Conservation (phyloP, 164 flowering plant species). For the Liriodendron chinense region DNA sequence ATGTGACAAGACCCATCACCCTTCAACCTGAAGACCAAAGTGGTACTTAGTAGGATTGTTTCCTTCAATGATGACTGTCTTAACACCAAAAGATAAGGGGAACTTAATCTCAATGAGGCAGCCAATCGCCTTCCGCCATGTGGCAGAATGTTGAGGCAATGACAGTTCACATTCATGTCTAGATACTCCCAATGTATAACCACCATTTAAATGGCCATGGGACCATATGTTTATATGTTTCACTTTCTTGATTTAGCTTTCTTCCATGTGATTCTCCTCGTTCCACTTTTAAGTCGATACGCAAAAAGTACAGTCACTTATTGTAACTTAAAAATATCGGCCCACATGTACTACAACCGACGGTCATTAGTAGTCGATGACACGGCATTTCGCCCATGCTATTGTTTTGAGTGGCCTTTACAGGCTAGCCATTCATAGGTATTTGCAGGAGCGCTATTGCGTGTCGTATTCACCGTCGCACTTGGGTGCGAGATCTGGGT, state of each 20-base stretch:
- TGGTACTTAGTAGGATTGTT: not conserved
- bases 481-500: too few relatives aligned
- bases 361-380: not conserved
- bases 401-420: not conserved
- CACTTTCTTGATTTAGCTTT: not conserved
- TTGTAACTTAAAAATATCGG: not conserved
- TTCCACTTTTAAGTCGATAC: not conserved
- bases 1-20: not conserved
- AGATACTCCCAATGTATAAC: constrained; percentile 27
- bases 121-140: not conserved
- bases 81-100: not conserved
- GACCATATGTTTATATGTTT: not conserved
- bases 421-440: too few relatives aligned
- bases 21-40: not conserved
- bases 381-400: not conserved
- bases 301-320: not conserved
- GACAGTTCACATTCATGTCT: constrained; percentile 20
- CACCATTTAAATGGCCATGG: constrained; percentile 11
- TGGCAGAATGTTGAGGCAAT: constrained; percentile 5
- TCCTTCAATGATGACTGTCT: not conserved
- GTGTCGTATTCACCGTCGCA: too few relatives aligned
- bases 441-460: too few relatives aligned
- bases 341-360: not conserved
- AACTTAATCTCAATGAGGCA: not conserved
- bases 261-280: not conserved